Evolutionary conservation across 345 rosid species (phyloP).

Genomic region (Draba incana): DNA sequence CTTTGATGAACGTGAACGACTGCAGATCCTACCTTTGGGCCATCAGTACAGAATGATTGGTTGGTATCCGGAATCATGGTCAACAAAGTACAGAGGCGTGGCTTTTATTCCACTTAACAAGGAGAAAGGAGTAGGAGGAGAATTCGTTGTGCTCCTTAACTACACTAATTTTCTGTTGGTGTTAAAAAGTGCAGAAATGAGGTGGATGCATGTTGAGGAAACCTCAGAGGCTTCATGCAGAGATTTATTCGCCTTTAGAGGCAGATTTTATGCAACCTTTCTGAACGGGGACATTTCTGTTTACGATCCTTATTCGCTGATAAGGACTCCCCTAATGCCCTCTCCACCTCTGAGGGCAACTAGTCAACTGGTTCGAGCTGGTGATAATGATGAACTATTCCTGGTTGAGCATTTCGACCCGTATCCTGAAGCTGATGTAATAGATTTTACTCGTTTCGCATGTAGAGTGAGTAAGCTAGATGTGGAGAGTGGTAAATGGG

Average conservation of each 20-base stretch:
- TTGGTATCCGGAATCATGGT: not conserved
- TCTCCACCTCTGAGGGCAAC: not conserved
- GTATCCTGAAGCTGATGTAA: not conserved
- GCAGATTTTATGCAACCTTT: slow-evolving; percentile 1
- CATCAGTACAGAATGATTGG: slow-evolving; percentile 17
- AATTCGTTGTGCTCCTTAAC: slow-evolving; percentile 12
- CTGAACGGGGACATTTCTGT: not conserved
- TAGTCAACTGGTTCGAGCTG: not conserved
- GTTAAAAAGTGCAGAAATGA: slow-evolving; percentile 25
- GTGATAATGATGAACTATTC: slow-evolving; percentile 23
- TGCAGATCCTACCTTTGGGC: slow-evolving; percentile 2
- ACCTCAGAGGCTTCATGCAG: not conserved
- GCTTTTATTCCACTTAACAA: not conserved
- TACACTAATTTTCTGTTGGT: not conserved
- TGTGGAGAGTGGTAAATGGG: not conserved
- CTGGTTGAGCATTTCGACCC: slow-evolving; percentile 4
- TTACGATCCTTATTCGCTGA: slow-evolving; percentile 9
- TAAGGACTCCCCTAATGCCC: not conserved
- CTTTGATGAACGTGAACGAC: slow-evolving; percentile 1
- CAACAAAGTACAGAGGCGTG: not conserved
- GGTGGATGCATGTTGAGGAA: not conserved
- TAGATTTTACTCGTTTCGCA: not conserved
- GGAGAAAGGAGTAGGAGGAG: not conserved
- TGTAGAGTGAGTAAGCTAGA: slow-evolving; percentile 20
- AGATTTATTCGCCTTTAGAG: not conserved